Conservation (phyloP, 257 asterid species). For the Petunia secreta region DNA sequence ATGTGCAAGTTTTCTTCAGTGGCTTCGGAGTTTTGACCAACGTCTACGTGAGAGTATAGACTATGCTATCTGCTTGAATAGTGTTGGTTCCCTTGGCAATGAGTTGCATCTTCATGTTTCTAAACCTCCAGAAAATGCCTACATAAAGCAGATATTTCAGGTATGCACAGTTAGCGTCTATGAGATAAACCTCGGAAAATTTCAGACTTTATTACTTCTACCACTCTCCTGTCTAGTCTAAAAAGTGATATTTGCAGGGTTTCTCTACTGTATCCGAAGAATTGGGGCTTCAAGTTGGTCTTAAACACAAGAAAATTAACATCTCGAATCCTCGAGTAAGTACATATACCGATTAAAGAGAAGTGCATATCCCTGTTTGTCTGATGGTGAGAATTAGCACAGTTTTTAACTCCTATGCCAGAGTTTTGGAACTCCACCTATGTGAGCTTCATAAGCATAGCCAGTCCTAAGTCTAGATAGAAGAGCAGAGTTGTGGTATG, state of each 20-base stretch:
- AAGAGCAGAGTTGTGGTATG: not conserved
- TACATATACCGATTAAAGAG: conserved; percentile 20
- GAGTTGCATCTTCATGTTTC: conserved; percentile 86
- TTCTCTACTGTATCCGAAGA: conserved; percentile 75
- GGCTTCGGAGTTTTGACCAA: conserved; percentile 92
- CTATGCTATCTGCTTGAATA: conserved; percentile 91
- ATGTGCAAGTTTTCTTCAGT: conserved; percentile 56
- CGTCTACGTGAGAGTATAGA: conserved; percentile 88
- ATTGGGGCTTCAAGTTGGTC: conserved; percentile 76
- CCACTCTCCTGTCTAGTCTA: conserved; percentile 28
- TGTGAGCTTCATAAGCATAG: not conserved
- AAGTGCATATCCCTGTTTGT: conserved; percentile 3
- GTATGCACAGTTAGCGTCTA: conserved; percentile 40
- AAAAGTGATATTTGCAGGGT: conserved; percentile 60
- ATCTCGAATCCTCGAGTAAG: conserved; percentile 95
- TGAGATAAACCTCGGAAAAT: conserved; percentile 14
- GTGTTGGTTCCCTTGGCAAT: conserved; percentile 65
- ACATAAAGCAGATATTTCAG: conserved; percentile 85
- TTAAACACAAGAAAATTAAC: conserved; percentile 97
- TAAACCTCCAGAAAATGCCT: conserved; percentile 88
- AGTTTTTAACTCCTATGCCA: not conserved
- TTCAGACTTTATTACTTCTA: not conserved
- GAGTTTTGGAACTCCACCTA: not conserved
- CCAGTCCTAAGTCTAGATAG: not conserved
- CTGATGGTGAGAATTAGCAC: not conserved